A percentile compares a stretch with the other conserved stretches of the same genome.
phyloP scores from a whole-genome alignment of 164 flowering plant genomes.

The Tetrastigma voinierianum region DNA sequence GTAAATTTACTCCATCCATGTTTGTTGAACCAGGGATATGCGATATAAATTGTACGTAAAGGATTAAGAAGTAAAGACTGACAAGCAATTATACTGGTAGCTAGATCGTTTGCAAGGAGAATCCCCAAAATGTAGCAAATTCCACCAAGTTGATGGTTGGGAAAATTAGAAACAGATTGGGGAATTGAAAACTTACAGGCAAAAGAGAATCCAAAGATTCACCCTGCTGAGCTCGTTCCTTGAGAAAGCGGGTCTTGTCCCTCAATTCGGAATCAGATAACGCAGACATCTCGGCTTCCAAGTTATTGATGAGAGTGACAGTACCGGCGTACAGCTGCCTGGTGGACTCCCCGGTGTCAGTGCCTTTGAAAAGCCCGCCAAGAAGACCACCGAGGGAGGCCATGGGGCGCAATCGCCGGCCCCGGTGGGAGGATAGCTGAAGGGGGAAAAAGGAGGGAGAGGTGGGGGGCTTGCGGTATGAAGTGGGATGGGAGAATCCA shows the following conservation, averaged over 20 bases:
- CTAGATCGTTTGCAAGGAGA: too few relatives aligned
- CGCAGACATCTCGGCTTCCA: slow-evolving; percentile 54
- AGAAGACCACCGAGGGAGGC: slow-evolving; percentile 70
- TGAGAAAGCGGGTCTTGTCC: slow-evolving; percentile 58
- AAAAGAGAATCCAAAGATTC: slow-evolving; percentile 80
- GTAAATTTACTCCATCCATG: too few relatives aligned
- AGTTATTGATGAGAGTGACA: slow-evolving; percentile 48
- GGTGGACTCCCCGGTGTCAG: slow-evolving; percentile 79
- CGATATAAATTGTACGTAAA: too few relatives aligned
- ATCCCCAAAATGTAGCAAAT: too few relatives aligned
- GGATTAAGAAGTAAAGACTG: too few relatives aligned
- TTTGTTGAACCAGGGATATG: too few relatives aligned
- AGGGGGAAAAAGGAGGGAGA: slow-evolving; percentile 14
- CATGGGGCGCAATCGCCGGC: slow-evolving; percentile 11
- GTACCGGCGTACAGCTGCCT: slow-evolving; percentile 62
- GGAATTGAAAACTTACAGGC: slow-evolving; percentile 51
- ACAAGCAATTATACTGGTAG: too few relatives aligned
- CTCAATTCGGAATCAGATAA: slow-evolving; percentile 73
- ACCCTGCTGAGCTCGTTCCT: slow-evolving; percentile 59
- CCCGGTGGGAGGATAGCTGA: neutral
- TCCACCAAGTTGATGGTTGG: too few relatives aligned
- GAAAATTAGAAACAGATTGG: too few relatives aligned
- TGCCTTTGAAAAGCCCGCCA: slow-evolving; percentile 73
- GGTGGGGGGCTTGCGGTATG: neutral
- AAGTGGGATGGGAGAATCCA: neutral